A percentile compares a stretch with the other conserved stretches of the same genome.
Evolutionary conservation across 495 filamentous ascomycete genomes (phyloP).

Genomic region (Penicillium dipodomyicola): DNA sequence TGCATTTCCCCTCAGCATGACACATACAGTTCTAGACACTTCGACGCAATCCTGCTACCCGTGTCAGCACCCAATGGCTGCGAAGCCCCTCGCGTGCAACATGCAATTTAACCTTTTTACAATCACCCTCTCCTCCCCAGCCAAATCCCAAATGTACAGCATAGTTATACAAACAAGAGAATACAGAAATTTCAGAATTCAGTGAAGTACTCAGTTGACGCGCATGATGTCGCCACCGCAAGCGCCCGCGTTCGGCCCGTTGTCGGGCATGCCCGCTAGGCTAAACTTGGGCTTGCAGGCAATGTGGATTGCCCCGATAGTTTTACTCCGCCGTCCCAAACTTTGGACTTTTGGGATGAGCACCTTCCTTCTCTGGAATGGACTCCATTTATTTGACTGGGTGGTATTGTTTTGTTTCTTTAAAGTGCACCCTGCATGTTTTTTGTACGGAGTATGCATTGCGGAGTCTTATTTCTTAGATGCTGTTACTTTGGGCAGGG

Average conservation of each 20-base stretch:
- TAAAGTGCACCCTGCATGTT: not conserved
- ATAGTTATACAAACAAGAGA: not conserved
- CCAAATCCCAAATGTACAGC: not conserved
- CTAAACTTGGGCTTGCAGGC: constrained; percentile 26
- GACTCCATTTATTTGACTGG: constrained; percentile 14
- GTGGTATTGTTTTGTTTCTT: constrained; percentile 7
- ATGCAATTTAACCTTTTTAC: constrained; percentile 5
- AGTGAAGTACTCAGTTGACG: constrained; percentile 2
- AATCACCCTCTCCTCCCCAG: not conserved
- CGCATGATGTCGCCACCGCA: constrained; percentile 20
- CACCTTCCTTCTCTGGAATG: constrained; percentile 31
- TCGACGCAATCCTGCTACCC: not conserved
- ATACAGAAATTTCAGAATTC: not conserved
- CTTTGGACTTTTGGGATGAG: constrained; percentile 1
- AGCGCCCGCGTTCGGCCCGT: constrained; percentile 33
- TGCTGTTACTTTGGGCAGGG: not conserved
- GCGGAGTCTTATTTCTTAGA: not conserved
- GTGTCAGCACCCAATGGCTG: constrained; percentile 1
- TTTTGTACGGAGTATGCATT: not conserved
- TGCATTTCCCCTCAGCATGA: constrained; percentile 4
- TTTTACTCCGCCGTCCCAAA: constrained; percentile 19
- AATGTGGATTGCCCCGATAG: constrained; percentile 11
- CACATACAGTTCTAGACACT: constrained; percentile 4
- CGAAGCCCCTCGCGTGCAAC: not conserved
- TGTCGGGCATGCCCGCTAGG: constrained; percentile 34